These are phyloP conservation scores for Phytophthora kernoviae DNA, from an alignment of 352 stramenopile genomes.

Conservation along the genomic window DNA sequence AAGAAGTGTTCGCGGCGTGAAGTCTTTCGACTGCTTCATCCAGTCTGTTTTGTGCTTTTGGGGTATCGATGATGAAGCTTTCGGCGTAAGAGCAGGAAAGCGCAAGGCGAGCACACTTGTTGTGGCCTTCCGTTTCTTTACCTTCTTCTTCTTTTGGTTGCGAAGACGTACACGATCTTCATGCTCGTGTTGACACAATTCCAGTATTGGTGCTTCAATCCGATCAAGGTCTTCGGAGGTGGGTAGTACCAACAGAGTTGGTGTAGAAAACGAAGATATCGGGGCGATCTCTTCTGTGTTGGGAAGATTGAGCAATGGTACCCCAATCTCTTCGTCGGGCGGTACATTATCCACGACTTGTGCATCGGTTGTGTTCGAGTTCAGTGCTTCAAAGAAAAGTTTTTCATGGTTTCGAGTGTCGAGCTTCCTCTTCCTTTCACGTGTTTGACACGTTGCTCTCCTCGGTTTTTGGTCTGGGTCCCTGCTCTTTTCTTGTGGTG, in stretches of 20 bases:
- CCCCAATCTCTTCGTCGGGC: neutral
- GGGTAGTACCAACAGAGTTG: neutral
- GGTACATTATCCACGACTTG: slow-evolving; percentile 12
- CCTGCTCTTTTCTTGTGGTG: neutral
- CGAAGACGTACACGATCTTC: slow-evolving; percentile 4
- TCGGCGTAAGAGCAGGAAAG: slow-evolving; percentile 21
- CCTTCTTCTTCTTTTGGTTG: slow-evolving; percentile 10
- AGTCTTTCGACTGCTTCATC: neutral
- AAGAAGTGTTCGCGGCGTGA: slow-evolving; percentile 8
- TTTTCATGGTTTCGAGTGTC: slow-evolving; percentile 19
- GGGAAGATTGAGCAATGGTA: neutral
- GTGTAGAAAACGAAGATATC: slow-evolving; percentile 6
- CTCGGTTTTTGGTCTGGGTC: slow-evolving; percentile 8
- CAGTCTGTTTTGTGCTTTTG: neutral
- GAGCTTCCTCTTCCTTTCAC: slow-evolving; percentile 7
- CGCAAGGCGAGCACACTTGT: slow-evolving; percentile 19
- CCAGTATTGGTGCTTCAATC: slow-evolving; percentile 7
- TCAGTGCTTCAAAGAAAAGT: slow-evolving; percentile 4
- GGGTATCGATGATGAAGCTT: neutral
- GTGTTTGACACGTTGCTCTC: neutral
- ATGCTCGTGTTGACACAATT: slow-evolving; percentile 22
- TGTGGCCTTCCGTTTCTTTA: slow-evolving; percentile 16
- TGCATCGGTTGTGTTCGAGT: neutral
- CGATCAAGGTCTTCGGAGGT: neutral
- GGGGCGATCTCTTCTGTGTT: neutral